Evolutionary conservation across 345 rosid genomes (phyloP).

Genomic region (Salix udensis): DNA sequence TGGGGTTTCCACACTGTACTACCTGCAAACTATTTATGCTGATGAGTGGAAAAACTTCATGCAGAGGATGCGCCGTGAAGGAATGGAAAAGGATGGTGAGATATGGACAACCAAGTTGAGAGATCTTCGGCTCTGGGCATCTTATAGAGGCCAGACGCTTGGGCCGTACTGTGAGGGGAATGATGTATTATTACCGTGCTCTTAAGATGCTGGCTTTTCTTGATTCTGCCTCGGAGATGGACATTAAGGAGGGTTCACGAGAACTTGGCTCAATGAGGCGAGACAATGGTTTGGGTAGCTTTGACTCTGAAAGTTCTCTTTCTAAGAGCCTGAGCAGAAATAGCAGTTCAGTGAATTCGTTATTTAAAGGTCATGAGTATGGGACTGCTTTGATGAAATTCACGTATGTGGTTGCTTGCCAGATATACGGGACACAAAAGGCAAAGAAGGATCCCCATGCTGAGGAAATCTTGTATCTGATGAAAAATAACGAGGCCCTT

Average conservation of each 20-base stretch:
- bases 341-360: conserved; percentile 48
- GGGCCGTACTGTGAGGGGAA: conserved; percentile 92
- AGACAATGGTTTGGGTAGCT: conserved; percentile 39
- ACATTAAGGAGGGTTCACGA: conserved; percentile 64
- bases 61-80: conserved; percentile 90
- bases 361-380: conserved; percentile 79
- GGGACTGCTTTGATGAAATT: conserved; percentile 93
- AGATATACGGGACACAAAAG: conserved; percentile 89
- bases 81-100: conserved; percentile 63
- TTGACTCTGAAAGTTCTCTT: conserved; percentile 40
- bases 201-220: conserved; percentile 92
- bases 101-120: conserved; percentile 71
- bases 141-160: conserved; percentile 96
- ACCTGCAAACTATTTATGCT: conserved; percentile 82
- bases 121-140: conserved; percentile 96
- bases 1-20: conserved; percentile 84
- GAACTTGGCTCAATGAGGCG: conserved; percentile 75
- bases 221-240: conserved; percentile 97
- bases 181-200: conserved; percentile 97
- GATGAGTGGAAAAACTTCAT: conserved; percentile 94
- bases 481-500: conserved; percentile 87
- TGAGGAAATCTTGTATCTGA: conserved; percentile 73
- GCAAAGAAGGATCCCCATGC: conserved; percentile 87
- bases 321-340: conserved; percentile 60
- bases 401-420: conserved; percentile 93